These are phyloP conservation scores for Epichloe coenophiala DNA, from an alignment of 2,329 filamentous ascomycete species.

Conservation along the genomic window DNA sequence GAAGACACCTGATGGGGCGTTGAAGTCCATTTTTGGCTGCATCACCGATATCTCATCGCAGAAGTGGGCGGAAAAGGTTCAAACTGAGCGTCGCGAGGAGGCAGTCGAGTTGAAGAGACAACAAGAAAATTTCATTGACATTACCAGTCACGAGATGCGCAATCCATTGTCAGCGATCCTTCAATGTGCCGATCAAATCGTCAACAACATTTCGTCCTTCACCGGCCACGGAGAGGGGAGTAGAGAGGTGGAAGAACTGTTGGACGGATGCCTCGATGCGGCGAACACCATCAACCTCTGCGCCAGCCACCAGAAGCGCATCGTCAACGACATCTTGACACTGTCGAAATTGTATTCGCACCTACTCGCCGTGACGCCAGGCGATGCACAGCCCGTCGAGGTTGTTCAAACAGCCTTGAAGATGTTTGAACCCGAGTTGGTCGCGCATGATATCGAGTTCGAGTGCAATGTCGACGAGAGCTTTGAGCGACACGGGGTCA, in stretches of 20 bases:
- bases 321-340: slow-evolving; percentile 54
- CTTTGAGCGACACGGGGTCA: slow-evolving; percentile 48
- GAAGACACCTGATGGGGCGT: slow-evolving; percentile 44
- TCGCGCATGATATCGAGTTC: slow-evolving; percentile 58
- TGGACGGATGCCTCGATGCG: slow-evolving; percentile 52
- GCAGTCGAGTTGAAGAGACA: slow-evolving; percentile 68
- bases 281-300: slow-evolving; percentile 73
- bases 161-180: slow-evolving; percentile 64
- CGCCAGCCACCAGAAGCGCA: slow-evolving; percentile 64
- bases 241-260: slow-evolving; percentile 31
- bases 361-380: slow-evolving; percentile 55
- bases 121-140: slow-evolving; percentile 60
- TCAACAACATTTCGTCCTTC: slow-evolving; percentile 32
- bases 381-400: slow-evolving; percentile 53
- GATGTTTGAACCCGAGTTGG: slow-evolving; percentile 67
- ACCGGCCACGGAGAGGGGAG: slow-evolving; percentile 21
- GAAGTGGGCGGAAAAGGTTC: slow-evolving; percentile 71
- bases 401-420: slow-evolving; percentile 58
- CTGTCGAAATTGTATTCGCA: slow-evolving; percentile 59
- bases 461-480: slow-evolving; percentile 55
- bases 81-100: slow-evolving; percentile 65
- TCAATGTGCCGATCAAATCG: slow-evolving; percentile 65
- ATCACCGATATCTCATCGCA: slow-evolving; percentile 79
- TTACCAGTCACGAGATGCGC: slow-evolving; percentile 63
- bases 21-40: slow-evolving; percentile 67